Conservation (phyloP, 257 asterid genomes). For the Anisodus tanguticus region DNA sequence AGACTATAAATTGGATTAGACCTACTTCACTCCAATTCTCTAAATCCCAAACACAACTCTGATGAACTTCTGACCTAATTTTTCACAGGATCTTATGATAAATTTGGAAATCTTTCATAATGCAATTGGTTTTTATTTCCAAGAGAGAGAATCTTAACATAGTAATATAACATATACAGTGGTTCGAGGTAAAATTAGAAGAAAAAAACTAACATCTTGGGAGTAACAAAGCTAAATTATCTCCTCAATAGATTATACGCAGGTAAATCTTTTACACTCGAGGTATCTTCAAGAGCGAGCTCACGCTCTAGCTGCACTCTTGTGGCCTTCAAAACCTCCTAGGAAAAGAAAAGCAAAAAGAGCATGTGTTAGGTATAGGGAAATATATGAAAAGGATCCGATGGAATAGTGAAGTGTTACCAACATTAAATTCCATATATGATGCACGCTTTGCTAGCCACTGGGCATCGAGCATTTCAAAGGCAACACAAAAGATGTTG, state of each 20-base stretch:
- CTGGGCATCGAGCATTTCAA: slow-evolving; percentile 85
- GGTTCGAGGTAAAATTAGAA: background rate
- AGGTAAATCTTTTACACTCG: slow-evolving; percentile 70
- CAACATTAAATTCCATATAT: slow-evolving; percentile 92
- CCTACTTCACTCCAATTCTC: background rate
- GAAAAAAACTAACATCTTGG: background rate
- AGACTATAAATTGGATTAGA: background rate
- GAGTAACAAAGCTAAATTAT: slow-evolving; percentile 30
- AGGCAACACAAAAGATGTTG: slow-evolving; percentile 84
- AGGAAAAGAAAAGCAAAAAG: slow-evolving; percentile 13
- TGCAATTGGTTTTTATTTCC: slow-evolving; percentile 19
- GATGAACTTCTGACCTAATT: background rate
- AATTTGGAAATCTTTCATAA: background rate
- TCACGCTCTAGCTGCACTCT: slow-evolving; percentile 86
- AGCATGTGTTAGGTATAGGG: background rate
- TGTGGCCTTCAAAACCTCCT: slow-evolving; percentile 88
- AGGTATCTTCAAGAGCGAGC: slow-evolving; percentile 69
- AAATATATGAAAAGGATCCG: background rate
- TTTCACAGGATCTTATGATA: background rate
- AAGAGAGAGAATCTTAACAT: slow-evolving; percentile 9
- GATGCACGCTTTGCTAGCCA: slow-evolving; percentile 95
- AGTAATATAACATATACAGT: slow-evolving; percentile 4
- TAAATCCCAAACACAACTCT: background rate
- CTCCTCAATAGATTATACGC: slow-evolving; percentile 65
- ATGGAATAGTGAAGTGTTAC: slow-evolving; percentile 26